Evolutionary conservation across 306 rosid species (phyloP).

Genomic region (Prosopis cineraria): DNA sequence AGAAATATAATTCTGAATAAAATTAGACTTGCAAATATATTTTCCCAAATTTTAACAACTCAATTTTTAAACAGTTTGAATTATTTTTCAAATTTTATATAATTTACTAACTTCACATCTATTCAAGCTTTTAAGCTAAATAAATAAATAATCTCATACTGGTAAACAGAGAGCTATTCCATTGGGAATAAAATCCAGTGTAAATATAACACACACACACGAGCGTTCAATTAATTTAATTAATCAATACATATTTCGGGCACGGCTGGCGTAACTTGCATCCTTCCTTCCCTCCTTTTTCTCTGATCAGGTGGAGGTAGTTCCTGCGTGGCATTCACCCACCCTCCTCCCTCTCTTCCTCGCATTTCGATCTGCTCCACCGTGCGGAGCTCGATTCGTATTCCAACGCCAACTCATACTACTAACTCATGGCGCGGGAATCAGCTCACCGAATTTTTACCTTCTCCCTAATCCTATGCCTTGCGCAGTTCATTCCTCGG

Average conservation of each 20-base stretch:
- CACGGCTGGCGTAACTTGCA: slow-evolving; percentile 6
- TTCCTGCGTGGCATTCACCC: background rate
- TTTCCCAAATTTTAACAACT: too few relatives aligned
- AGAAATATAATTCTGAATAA: too few relatives aligned
- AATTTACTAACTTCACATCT: too few relatives aligned
- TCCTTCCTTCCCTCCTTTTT: slow-evolving; percentile 16
- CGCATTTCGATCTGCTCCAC: slow-evolving; percentile 31
- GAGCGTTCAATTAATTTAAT: too few relatives aligned
- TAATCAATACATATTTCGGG: background rate
- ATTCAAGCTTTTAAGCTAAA: too few relatives aligned
- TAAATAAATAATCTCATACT: too few relatives aligned
- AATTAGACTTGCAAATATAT: too few relatives aligned
- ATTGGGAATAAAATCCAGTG: too few relatives aligned
- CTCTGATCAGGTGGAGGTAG: background rate
- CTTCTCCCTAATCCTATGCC: slow-evolving; percentile 21
- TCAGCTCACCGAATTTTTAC: slow-evolving; percentile 32
- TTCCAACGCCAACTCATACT: background rate
- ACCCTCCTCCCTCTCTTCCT: slow-evolving; percentile 10
- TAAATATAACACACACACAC: too few relatives aligned
- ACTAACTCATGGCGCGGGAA: slow-evolving; percentile 38
- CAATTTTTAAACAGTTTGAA: too few relatives aligned
- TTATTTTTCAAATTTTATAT: too few relatives aligned
- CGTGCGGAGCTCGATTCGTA: slow-evolving; percentile 5
- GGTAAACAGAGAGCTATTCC: too few relatives aligned
- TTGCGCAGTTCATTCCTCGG: slow-evolving; percentile 16